phyloP scores from a whole-genome alignment of 139 green algal species.

The Chlorella sp. region DNA sequence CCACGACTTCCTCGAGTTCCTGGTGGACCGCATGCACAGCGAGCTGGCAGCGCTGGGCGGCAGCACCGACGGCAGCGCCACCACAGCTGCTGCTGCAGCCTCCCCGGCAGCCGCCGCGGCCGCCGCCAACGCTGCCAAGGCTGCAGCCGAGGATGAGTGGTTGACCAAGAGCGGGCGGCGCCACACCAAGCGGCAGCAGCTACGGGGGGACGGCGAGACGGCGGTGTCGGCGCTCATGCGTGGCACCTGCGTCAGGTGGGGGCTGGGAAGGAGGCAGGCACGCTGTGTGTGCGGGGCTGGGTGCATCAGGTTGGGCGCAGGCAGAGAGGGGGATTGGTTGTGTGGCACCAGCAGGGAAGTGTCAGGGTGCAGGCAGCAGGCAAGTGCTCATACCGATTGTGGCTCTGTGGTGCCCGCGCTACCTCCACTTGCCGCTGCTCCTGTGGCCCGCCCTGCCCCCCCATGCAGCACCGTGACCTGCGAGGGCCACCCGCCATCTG shows the following conservation, averaged over 20 bases:
- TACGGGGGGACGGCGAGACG: conserved; percentile 1
- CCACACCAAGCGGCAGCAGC: conserved; percentile 34
- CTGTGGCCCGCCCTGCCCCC: too few species aligned
- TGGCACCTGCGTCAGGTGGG: conserved; percentile 18
- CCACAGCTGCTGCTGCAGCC: background rate
- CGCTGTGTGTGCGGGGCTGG: too few species aligned
- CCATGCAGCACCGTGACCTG: conserved; percentile 33
- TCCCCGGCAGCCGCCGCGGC: background rate
- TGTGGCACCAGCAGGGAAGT: background rate
- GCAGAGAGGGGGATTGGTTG: background rate
- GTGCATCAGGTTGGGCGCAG: background rate
- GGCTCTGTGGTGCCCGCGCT: background rate
- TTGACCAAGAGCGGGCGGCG: conserved; percentile 44
- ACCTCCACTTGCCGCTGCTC: background rate
- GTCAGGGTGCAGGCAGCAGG: background rate
- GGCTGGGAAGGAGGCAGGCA: background rate
- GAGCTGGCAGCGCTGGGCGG: conserved; percentile 60
- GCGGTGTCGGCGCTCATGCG: conserved; percentile 26
- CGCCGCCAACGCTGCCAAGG: conserved; percentile 4
- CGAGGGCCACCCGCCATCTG: conserved; percentile 39
- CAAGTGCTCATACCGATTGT: background rate
- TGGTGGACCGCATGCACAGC: conserved; percentile 77
- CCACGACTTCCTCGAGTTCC: conserved; percentile 83
- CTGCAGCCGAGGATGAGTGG: conserved; percentile 37
- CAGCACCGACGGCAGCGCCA: background rate